phyloP scores from a whole-genome alignment of 495 filamentous ascomycete genomes.

The Polyplosphaeria fusca region DNA sequence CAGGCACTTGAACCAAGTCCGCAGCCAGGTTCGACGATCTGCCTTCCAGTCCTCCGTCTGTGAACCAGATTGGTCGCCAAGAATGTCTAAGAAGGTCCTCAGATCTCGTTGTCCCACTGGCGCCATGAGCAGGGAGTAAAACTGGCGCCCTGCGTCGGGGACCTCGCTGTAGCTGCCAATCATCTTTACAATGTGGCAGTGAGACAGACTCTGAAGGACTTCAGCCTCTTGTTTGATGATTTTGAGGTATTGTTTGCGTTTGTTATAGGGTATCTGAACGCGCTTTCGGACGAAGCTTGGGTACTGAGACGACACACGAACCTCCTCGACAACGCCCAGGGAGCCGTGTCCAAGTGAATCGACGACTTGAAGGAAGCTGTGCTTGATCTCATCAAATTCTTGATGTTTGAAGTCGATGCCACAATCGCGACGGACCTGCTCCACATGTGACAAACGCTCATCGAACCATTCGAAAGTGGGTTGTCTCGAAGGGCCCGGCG shows the following conservation, averaged over 20 bases:
- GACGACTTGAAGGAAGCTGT: constrained; percentile 2
- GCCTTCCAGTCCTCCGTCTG: constrained; percentile 1
- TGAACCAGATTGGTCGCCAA: constrained; percentile 6
- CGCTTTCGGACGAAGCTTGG: constrained; percentile 4
- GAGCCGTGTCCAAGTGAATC: constrained; percentile 15
- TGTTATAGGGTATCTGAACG: constrained; percentile 3
- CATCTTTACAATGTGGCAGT: constrained; percentile 19
- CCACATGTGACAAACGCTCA: not conserved
- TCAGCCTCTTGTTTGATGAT: constrained; percentile 13
- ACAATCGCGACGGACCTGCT: not conserved
- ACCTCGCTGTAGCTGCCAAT: constrained; percentile 11
- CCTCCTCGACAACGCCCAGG: constrained; percentile 21
- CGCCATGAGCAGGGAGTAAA: constrained; percentile 20
- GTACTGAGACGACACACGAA: not conserved
- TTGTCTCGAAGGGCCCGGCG: not conserved
- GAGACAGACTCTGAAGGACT: constrained; percentile 1
- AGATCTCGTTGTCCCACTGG: constrained; percentile 18
- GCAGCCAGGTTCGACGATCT: not conserved
- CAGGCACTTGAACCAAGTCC: constrained; percentile 5
- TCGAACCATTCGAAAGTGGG: constrained; percentile 10
- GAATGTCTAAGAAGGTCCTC: not conserved
- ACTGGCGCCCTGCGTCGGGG: not conserved
- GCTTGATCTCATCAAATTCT: not conserved
- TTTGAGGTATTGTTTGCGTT: constrained; percentile 2
- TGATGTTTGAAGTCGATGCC: not conserved